A percentile compares a stretch with the other conserved stretches of the same genome.
These are phyloP conservation scores for Debaryomyces fabryi DNA, from an alignment of 1,139 yeast species.

Conservation along the genomic window DNA sequence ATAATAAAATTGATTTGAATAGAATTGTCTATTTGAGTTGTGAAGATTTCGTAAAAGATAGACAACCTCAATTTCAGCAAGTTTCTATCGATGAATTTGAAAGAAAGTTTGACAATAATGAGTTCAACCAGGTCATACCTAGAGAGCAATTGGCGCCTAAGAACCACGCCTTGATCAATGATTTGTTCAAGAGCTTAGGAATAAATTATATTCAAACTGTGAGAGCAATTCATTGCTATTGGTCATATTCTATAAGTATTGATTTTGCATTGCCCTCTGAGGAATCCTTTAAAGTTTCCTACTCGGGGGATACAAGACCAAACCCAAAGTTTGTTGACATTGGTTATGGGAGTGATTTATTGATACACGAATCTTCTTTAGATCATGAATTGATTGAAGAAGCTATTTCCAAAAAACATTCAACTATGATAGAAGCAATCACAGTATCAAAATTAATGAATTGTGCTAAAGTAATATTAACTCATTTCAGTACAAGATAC, in stretches of 20 bases:
- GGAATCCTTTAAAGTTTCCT: conserved; percentile 67
- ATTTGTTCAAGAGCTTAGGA: conserved; percentile 30
- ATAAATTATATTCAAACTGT: conserved; percentile 54
- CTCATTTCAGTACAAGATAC: conserved; percentile 92
- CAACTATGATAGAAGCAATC: conserved; percentile 90
- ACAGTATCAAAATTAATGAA: conserved; percentile 70
- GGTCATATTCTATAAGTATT: conserved; percentile 76
- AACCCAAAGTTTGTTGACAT: conserved; percentile 58
- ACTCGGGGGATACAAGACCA: conserved; percentile 96
- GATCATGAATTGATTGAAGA: conserved; percentile 81
- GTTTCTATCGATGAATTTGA: conserved; percentile 38
- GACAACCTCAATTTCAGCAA: conserved; percentile 31
- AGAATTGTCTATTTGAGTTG: conserved; percentile 63
- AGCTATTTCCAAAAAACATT: conserved; percentile 80
- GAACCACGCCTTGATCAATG: conserved; percentile 18
- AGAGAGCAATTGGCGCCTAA: conserved; percentile 23
- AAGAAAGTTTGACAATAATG: conserved; percentile 27
- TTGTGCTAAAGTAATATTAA: conserved; percentile 70
- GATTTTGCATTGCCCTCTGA: conserved; percentile 40
- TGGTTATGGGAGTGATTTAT: conserved; percentile 70
- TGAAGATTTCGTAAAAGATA: conserved; percentile 54
- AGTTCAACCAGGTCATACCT: conserved; percentile 20
- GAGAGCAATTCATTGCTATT: conserved; percentile 81
- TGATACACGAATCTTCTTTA: conserved; percentile 91
- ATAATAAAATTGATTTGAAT: conserved; percentile 34